A percentile compares a stretch with the other conserved stretches of the same genome.
Conservation (phyloP, 2,329 filamentous ascomycete genomes). For the Nemania sp. region DNA sequence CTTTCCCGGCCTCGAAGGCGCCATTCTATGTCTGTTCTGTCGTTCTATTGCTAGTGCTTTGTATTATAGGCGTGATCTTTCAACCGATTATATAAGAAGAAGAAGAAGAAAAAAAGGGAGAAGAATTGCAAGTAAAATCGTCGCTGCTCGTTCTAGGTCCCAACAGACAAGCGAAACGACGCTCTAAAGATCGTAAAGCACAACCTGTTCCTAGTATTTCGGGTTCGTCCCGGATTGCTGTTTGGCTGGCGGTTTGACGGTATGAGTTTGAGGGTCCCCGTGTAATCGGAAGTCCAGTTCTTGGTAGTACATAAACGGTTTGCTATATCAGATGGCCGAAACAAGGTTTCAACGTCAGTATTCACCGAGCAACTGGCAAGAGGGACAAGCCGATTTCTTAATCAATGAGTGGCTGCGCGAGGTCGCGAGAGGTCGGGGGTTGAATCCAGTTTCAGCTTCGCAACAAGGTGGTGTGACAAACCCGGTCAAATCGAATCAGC, state of each 20-base stretch:
- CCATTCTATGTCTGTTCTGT: slow-evolving; percentile 36
- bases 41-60: neutral
- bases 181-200: neutral
- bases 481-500: too few relatives aligned
- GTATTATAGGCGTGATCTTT: neutral
- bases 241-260: neutral
- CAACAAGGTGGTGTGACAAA: neutral
- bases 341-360: neutral
- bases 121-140: neutral
- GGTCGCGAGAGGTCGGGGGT: neutral
- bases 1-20: slow-evolving; percentile 31
- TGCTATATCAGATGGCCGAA: slow-evolving; percentile 14
- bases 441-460: neutral
- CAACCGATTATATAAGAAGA: neutral
- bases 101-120: neutral
- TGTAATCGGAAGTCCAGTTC: neutral
- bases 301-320: slow-evolving; percentile 7
- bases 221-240: neutral
- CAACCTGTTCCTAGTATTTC: neutral
- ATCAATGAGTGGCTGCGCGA: neutral
- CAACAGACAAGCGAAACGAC: neutral
- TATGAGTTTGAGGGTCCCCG: neutral
- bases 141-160: neutral
- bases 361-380: neutral
- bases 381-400: slow-evolving; percentile 1